phyloP scores from a whole-genome alignment of 2,329 filamentous ascomycete genomes.

The Plenodomus tracheiphilus region DNA sequence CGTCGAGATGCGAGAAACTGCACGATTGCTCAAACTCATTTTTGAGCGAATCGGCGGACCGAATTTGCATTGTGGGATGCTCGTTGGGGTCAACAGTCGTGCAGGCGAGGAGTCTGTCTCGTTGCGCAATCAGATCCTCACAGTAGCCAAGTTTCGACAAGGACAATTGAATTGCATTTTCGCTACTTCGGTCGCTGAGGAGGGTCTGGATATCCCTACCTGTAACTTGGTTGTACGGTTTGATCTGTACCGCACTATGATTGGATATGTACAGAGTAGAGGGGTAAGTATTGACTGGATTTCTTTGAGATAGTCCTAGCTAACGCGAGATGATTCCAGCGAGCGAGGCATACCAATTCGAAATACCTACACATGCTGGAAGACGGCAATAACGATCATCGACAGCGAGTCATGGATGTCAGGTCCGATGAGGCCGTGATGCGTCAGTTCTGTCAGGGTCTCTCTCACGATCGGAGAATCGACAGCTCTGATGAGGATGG shows the following conservation, averaged over 20 bases:
- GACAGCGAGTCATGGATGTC: constrained; percentile 61
- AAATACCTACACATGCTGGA: constrained; percentile 87
- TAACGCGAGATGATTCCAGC: constrained; percentile 22
- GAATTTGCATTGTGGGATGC: constrained; percentile 62
- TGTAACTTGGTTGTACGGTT: constrained; percentile 75
- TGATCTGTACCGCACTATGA: constrained; percentile 85
- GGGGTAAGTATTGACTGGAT: constrained; percentile 49
- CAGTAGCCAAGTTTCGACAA: constrained; percentile 66
- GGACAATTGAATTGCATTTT: constrained; percentile 65
- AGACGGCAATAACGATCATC: constrained; percentile 65
- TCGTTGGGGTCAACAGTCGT: constrained; percentile 64
- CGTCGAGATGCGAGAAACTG: constrained; percentile 77
- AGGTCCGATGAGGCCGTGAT: constrained; percentile 63
- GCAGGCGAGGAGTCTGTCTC: constrained; percentile 65
- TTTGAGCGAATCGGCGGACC: constrained; percentile 63
- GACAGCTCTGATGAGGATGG: constrained; percentile 62
- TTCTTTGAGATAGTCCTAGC: no score
- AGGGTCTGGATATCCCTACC: constrained; percentile 67
- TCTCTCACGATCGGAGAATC: constrained; percentile 76
- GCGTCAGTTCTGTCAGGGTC: constrained; percentile 71
- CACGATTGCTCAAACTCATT: constrained; percentile 70
- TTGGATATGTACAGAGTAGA: constrained; percentile 92
- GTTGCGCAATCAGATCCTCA: constrained; percentile 73
- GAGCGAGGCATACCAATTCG: constrained; percentile 77
- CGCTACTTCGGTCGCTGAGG: constrained; percentile 67